Evolutionary conservation across 176 grass and related monocot genomes (phyloP).

Genomic region (Pharus latifolius): DNA sequence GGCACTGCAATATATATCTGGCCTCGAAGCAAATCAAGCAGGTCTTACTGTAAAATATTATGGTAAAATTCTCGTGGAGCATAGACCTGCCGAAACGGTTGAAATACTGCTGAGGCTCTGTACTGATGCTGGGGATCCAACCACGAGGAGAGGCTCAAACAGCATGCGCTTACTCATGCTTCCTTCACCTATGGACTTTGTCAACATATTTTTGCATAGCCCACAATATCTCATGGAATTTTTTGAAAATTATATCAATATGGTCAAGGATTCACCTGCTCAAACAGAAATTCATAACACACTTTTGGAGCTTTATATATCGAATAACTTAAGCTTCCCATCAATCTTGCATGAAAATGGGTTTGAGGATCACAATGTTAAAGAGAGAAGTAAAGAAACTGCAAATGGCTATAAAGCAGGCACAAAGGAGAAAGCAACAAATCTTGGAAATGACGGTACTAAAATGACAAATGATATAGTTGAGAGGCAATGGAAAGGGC

Average conservation of each 20-base stretch:
- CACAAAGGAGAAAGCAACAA: conserved; percentile 30
- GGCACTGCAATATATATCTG: conserved; percentile 80
- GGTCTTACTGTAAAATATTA: conserved; percentile 91
- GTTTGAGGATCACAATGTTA: conserved; percentile 33
- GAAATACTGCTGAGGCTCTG: conserved; percentile 73
- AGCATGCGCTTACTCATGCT: conserved; percentile 57
- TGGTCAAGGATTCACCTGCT: conserved; percentile 71
- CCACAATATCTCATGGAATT: conserved; percentile 85
- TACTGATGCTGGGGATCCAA: conserved; percentile 52
- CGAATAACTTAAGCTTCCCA: conserved; percentile 66
- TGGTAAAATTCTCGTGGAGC: conserved; percentile 93
- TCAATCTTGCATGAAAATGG: conserved; percentile 70
- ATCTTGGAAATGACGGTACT: conserved; percentile 27
- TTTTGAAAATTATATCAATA: conserved; percentile 79
- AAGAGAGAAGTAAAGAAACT: conserved; percentile 46
- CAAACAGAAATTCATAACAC: conserved; percentile 95
- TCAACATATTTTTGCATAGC: conserved; percentile 91
- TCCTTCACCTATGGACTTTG: conserved; percentile 90
- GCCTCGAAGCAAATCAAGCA: conserved; percentile 88
- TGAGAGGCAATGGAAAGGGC: conserved; percentile 72
- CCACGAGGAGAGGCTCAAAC: conserved; percentile 32
- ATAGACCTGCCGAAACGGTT: conserved; percentile 84
- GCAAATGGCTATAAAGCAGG: conserved; percentile 30
- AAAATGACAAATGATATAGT: conserved; percentile 37
- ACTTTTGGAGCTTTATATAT: conserved; percentile 90